These are phyloP conservation scores for Reutealis trisperma DNA, from an alignment of 345 rosid species.

Conservation along the genomic window DNA sequence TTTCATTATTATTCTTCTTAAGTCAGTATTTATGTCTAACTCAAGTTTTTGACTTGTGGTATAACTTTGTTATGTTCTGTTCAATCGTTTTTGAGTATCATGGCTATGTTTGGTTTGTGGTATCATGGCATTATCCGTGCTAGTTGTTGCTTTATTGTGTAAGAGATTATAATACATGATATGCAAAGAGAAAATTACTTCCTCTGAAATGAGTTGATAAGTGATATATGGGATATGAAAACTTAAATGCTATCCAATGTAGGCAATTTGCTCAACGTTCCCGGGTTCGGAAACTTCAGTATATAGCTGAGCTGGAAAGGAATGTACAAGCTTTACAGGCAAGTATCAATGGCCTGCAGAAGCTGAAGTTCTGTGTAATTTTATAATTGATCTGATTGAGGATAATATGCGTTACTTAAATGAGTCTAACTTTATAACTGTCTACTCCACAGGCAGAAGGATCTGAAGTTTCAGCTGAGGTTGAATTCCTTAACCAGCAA, in stretches of 20 bases:
- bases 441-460: conserved; percentile 56
- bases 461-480: conserved; percentile 59
- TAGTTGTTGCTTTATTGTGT: neutral
- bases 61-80: neutral
- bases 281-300: conserved; percentile 95
- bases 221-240: conserved; percentile 20
- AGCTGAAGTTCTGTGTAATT: neutral
- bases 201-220: neutral
- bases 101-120: neutral
- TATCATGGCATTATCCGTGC: too few relatives aligned
- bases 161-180: neutral
- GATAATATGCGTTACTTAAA: conserved; percentile 8
- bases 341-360: conserved; percentile 22
- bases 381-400: neutral
- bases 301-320: conserved; percentile 97
- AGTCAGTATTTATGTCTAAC: neutral
- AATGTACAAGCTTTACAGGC: conserved; percentile 97
- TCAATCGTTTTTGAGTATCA: neutral
- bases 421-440: neutral
- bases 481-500: conserved; percentile 66
- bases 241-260: conserved; percentile 26
- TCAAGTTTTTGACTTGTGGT: neutral
- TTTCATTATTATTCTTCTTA: neutral
- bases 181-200: neutral
- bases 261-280: conserved; percentile 99